Percentiles rank a stretch among this genome's conserved stretches.
Conservation (phyloP, 352 stramenopile genomes). For the Phytophthora constricta region DNA sequence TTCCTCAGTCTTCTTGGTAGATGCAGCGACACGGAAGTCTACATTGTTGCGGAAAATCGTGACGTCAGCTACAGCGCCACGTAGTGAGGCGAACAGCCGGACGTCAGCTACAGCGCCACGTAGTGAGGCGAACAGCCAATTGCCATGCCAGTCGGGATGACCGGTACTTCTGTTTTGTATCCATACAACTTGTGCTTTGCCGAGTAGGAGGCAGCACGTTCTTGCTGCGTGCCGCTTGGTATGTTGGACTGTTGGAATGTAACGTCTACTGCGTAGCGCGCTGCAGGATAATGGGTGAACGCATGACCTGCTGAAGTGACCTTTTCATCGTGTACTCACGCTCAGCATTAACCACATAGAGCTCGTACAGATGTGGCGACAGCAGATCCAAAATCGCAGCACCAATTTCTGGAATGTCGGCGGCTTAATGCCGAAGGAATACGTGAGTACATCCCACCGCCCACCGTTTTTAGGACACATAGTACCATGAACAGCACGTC, state of each 20-base stretch:
- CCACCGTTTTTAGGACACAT: neutral
- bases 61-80: neutral
- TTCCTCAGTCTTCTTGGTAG: neutral
- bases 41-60: no score
- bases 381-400: neutral
- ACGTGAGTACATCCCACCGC: constrained; percentile 6
- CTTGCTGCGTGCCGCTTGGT: neutral
- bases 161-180: neutral
- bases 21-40: neutral
- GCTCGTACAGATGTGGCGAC: neutral
- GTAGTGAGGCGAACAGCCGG: neutral
- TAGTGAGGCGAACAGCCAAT: neutral
- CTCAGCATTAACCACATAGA: neutral
- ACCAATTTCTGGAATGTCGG: constrained; percentile 9
- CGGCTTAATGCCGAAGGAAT: neutral
- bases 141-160: constrained; percentile 12
- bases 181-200: constrained; percentile 9
- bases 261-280: constrained; percentile 23
- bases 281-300: constrained; percentile 9
- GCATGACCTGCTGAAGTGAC: neutral
- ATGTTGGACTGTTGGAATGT: constrained; percentile 32
- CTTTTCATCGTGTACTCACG: constrained; percentile 6
- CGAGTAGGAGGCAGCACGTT: constrained; percentile 10
- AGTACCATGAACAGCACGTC: neutral
- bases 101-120: neutral